Percentiles rank a stretch among this genome's conserved stretches.
These are phyloP conservation scores for Thalassiosira profunda DNA, from an alignment of 108 stramenopile species.

Conservation along the genomic window DNA sequence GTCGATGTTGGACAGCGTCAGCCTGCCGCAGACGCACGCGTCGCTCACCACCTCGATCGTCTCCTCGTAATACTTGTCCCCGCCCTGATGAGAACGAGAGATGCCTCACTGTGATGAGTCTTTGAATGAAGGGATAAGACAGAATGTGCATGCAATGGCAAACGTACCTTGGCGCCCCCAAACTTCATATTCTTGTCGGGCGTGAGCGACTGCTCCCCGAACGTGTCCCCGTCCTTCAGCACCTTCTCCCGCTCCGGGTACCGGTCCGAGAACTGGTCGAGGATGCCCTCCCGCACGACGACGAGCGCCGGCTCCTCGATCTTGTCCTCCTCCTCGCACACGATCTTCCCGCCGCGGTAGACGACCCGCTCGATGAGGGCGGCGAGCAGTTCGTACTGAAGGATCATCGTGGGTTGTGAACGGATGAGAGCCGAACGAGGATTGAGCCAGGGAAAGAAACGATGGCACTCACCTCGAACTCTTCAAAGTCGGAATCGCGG, in stretches of 20 bases:
- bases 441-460: too few species aligned
- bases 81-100: slow-evolving; percentile 15
- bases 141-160: too few species aligned
- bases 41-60: slow-evolving; percentile 52
- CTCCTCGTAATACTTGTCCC: slow-evolving; percentile 36
- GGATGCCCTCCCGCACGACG: slow-evolving; percentile 56
- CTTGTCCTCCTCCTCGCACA: slow-evolving; percentile 76
- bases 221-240: slow-evolving; percentile 68
- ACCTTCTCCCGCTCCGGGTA: slow-evolving; percentile 45
- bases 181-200: slow-evolving; percentile 75
- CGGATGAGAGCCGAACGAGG: too few species aligned
- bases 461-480: too few species aligned
- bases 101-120: not conserved
- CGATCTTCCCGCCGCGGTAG: slow-evolving; percentile 64
- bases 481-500: slow-evolving; percentile 57
- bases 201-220: slow-evolving; percentile 54
- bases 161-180: slow-evolving; percentile 51
- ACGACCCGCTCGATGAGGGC: slow-evolving; percentile 44
- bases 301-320: slow-evolving; percentile 56
- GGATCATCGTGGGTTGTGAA: too few species aligned
- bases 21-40: slow-evolving; percentile 45
- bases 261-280: slow-evolving; percentile 61
- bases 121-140: slow-evolving; percentile 35
- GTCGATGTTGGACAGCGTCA: slow-evolving; percentile 48
- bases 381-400: slow-evolving; percentile 57